Percentiles rank a stretch among this genome's conserved stretches.
These are phyloP conservation scores for Suillus clintonianus DNA, from an alignment of 768 basidiomycete genomes.

Conservation along the genomic window DNA sequence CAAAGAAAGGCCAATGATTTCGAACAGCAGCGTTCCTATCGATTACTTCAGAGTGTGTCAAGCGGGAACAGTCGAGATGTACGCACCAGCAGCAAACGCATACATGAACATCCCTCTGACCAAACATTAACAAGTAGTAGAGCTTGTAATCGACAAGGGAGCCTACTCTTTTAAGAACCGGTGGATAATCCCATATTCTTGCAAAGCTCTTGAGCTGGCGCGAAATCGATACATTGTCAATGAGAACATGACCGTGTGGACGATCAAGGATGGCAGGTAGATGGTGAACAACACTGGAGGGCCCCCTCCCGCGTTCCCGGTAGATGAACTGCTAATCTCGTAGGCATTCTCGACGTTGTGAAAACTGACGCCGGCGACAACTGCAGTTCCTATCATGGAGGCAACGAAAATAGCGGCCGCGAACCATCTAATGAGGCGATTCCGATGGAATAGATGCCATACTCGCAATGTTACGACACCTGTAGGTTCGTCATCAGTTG, in stretches of 20 bases:
- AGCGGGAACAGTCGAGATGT: not conserved
- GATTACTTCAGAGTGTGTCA: not conserved
- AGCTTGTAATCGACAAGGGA: not conserved
- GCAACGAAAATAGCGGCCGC: not conserved
- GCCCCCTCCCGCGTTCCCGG: too few species aligned
- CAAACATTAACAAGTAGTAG: not conserved
- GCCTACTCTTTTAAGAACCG: conserved; percentile 21
- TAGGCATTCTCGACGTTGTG: not conserved
- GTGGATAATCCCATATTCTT: conserved; percentile 10
- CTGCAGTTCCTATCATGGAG: not conserved
- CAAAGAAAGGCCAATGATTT: conserved; percentile 12
- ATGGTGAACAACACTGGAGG: conserved; percentile 3
- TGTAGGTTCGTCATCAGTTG: not conserved
- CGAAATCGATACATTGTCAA: conserved; percentile 18
- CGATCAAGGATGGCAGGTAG: conserved; percentile 14
- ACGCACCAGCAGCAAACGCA: conserved; percentile 17
- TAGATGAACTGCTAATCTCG: not conserved
- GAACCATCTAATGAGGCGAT: conserved; percentile 1
- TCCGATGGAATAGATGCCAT: conserved; percentile 19
- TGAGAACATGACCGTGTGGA: conserved; percentile 17
- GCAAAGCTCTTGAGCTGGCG: conserved; percentile 2
- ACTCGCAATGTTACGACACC: conserved; percentile 17
- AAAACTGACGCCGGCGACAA: not conserved
- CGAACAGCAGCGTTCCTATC: conserved; percentile 18
- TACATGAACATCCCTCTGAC: conserved; percentile 25